These are phyloP conservation scores for Bauhinia variegata DNA, from an alignment of 306 rosid species.

Conservation along the genomic window DNA sequence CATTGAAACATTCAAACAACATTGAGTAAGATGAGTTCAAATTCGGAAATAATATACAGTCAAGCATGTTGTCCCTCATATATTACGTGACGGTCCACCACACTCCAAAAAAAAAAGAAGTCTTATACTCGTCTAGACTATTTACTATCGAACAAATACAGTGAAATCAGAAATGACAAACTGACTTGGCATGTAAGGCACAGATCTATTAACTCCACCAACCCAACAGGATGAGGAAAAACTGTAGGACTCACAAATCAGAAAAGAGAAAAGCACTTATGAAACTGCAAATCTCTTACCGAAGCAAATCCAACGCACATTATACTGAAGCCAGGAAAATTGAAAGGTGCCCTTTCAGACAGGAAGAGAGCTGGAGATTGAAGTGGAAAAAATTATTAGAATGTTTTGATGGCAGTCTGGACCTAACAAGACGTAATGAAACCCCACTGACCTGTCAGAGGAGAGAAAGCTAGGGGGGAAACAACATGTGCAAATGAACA, in stretches of 20 bases:
- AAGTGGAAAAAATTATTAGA: conserved; percentile 27
- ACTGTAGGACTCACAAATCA: background rate
- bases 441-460: conserved; percentile 71
- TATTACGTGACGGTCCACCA: background rate
- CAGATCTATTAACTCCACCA: background rate
- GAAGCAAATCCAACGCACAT: conserved; percentile 81
- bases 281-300: conserved; percentile 49
- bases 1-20: background rate
- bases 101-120: background rate
- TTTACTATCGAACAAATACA: background rate
- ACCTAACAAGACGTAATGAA: conserved; percentile 8
- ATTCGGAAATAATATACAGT: background rate
- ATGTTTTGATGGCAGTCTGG: conserved; percentile 24
- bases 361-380: conserved; percentile 76
- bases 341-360: conserved; percentile 78
- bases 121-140: background rate
- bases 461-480: conserved; percentile 89
- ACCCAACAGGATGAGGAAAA: background rate
- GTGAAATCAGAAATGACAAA: background rate
- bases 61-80: background rate
- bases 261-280: background rate
- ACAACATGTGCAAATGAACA: conserved; percentile 76
- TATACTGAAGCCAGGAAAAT: conserved; percentile 91
- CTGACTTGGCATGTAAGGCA: background rate
- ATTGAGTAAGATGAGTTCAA: background rate